These are phyloP conservation scores for Populus hybrid DNA, from an alignment of 441 rosid genomes.

Conservation along the genomic window DNA sequence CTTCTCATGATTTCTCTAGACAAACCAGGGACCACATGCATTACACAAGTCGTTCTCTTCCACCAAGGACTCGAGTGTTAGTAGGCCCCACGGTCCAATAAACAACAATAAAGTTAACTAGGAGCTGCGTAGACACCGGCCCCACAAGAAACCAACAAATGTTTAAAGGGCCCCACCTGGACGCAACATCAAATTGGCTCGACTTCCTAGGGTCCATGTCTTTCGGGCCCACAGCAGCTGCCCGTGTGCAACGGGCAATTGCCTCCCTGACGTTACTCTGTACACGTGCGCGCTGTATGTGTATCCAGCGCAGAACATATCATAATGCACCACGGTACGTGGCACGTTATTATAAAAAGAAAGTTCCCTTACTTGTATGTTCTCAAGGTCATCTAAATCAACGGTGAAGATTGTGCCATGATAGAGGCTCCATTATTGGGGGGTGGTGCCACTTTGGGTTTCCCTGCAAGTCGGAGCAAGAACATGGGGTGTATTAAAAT, in stretches of 20 bases:
- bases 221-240: slow-evolving; percentile 41
- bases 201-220: slow-evolving; percentile 35
- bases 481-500: background rate
- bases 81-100: slow-evolving; percentile 25
- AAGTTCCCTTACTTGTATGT: background rate
- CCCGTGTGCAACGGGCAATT: slow-evolving; percentile 25
- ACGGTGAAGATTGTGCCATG: slow-evolving; percentile 19
- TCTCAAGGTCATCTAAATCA: background rate
- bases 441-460: background rate
- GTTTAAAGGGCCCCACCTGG: slow-evolving; percentile 34
- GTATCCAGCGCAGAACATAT: slow-evolving; percentile 20
- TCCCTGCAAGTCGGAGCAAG: slow-evolving; percentile 18
- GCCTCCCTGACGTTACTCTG: background rate
- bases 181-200: slow-evolving; percentile 31
- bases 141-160: slow-evolving; percentile 23
- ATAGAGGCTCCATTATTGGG: slow-evolving; percentile 21
- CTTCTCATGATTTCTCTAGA: slow-evolving; percentile 22
- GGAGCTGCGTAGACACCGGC: slow-evolving; percentile 58
- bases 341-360: slow-evolving; percentile 14
- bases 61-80: slow-evolving; percentile 13
- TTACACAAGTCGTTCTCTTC: slow-evolving; percentile 12
- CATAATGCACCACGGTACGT: slow-evolving; percentile 24
- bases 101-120: slow-evolving; percentile 13
- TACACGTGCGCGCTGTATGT: slow-evolving; percentile 27
- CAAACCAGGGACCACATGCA: background rate